Conservation (phyloP, 2,329 filamentous ascomycete genomes). For the Diaporthe eres region DNA sequence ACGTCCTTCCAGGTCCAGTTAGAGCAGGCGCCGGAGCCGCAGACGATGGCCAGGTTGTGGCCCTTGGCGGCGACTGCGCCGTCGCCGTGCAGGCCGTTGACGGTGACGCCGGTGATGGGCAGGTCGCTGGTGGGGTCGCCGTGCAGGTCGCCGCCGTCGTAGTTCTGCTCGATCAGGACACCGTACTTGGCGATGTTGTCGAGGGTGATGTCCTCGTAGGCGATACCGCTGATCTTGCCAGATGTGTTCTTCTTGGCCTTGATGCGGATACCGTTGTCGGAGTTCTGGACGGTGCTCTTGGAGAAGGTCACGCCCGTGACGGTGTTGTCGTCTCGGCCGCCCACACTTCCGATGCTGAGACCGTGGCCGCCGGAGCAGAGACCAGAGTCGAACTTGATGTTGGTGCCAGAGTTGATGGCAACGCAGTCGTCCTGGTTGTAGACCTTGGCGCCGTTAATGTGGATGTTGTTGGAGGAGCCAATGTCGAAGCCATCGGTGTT, state of each 20-base stretch:
- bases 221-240: constrained; percentile 25
- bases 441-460: constrained; percentile 65
- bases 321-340: constrained; percentile 65
- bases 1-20: constrained; percentile 39
- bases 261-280: constrained; percentile 60
- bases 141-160: constrained; percentile 39
- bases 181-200: constrained; percentile 38
- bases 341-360: constrained; percentile 70
- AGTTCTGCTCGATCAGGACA: constrained; percentile 41
- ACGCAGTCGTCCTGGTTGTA: constrained; percentile 73
- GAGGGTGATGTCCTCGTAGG: constrained; percentile 36
- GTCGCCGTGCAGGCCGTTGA: constrained; percentile 34
- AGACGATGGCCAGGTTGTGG: constrained; percentile 37
- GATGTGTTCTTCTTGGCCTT: constrained; percentile 31
- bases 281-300: constrained; percentile 62
- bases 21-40: constrained; percentile 37
- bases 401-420: constrained; percentile 68
- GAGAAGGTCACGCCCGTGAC: constrained; percentile 66
- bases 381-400: constrained; percentile 55
- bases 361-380: constrained; percentile 66
- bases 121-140: constrained; percentile 36
- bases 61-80: constrained; percentile 29
- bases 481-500: constrained; percentile 71
- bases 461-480: constrained; percentile 60
- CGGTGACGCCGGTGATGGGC: constrained; percentile 38